These are phyloP conservation scores for Malbranchea zuffiana DNA, from an alignment of 2,329 filamentous ascomycete species.

Conservation along the genomic window DNA sequence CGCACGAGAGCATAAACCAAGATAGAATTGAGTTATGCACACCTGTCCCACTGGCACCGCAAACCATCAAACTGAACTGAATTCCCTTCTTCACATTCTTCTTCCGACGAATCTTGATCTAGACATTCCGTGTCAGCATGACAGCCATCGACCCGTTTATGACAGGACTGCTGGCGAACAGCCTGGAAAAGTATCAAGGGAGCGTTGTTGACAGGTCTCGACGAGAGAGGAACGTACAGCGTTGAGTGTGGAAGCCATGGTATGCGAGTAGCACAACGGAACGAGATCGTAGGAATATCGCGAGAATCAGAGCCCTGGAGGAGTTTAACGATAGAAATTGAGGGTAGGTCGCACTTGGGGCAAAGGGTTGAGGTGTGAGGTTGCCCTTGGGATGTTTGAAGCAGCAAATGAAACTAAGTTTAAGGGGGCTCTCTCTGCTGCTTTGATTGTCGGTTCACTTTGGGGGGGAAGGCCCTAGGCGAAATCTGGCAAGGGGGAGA, in stretches of 20 bases:
- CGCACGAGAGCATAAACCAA: conserved; percentile 7
- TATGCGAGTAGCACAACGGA: conserved; percentile 21
- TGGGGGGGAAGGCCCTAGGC: conserved; percentile 4
- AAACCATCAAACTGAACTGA: conserved; percentile 99
- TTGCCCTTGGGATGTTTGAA: conserved; percentile 6
- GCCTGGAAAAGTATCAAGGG: not conserved
- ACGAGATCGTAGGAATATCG: conserved; percentile 11
- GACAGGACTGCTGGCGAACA: too few species aligned
- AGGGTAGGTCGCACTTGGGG: conserved; percentile 1
- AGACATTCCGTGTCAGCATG: conserved; percentile 8
- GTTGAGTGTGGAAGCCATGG: conserved; percentile 45
- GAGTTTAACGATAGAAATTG: conserved; percentile 1
- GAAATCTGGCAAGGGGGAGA: not conserved
- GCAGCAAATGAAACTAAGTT: conserved; percentile 11
- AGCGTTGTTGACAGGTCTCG: too few species aligned
- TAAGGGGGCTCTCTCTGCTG: conserved; percentile 9
- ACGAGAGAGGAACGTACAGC: conserved; percentile 37
- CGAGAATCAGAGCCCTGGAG: conserved; percentile 2
- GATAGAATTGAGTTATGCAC: conserved; percentile 23
- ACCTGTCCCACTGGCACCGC: conserved; percentile 97
- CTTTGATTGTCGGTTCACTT: conserved; percentile 5
- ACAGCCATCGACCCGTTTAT: too few species aligned
- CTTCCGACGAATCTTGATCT: conserved; percentile 98
- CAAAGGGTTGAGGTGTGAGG: conserved; percentile 10
- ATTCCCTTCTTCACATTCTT: conserved; percentile 99